A percentile compares a stretch with the other conserved stretches of the same genome.
Evolutionary conservation across 2,329 filamentous ascomycete species (phyloP).

Genomic region (Colletotrichum simmondsii): DNA sequence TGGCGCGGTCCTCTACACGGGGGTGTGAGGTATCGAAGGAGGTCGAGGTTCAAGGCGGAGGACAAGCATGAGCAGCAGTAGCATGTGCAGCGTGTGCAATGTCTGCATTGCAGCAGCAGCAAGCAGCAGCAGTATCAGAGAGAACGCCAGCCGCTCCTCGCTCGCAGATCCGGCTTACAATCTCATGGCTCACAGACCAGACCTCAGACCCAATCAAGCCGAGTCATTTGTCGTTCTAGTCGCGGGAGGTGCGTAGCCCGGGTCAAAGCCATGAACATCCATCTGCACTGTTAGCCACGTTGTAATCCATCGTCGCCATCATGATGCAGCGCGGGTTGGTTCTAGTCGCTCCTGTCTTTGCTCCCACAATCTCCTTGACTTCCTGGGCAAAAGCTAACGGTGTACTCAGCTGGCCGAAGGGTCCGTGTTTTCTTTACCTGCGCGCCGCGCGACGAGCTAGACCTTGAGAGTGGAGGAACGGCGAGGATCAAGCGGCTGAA

Average conservation of each 20-base stretch:
- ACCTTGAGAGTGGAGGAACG: background rate
- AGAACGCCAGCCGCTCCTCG: background rate
- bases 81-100: constrained; percentile 8
- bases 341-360: constrained; percentile 32
- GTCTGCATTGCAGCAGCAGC: background rate
- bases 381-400: background rate
- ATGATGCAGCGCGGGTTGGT: constrained; percentile 18
- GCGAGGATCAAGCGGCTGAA: constrained; percentile 22
- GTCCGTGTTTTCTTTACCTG: constrained; percentile 17
- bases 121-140: constrained; percentile 9
- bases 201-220: constrained; percentile 19
- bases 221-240: constrained; percentile 23
- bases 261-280: constrained; percentile 29
- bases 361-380: constrained; percentile 29
- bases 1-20: constrained; percentile 30
- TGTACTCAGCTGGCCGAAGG: constrained; percentile 11
- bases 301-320: constrained; percentile 27
- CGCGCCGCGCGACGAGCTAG: constrained; percentile 15
- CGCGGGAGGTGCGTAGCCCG: constrained; percentile 23
- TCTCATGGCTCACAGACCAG: constrained; percentile 27
- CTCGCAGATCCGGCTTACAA: constrained; percentile 22
- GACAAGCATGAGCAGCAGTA: background rate
- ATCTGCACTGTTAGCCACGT: constrained; percentile 29
- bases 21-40: constrained; percentile 15
- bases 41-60: constrained; percentile 20